Base-by-base conservation (phyloP, 1,139 yeast genomes). In the Candida frijolesensis region DNA sequence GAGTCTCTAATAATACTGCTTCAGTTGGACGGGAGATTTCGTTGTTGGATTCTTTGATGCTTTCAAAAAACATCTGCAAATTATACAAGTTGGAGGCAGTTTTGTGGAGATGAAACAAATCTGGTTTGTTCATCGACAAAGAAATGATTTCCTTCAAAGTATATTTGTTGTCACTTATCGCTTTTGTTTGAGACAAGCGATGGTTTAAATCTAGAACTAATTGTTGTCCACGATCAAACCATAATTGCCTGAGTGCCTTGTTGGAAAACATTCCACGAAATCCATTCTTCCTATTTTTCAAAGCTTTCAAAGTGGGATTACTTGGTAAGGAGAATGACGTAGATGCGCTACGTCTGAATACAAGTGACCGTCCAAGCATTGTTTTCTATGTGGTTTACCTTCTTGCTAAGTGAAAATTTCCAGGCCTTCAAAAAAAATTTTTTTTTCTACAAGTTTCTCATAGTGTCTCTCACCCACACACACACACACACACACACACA, bases 81-180 rank as follows among this genome's bases (percentile, higher is more conserved):
- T 84, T 86, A 67, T 80, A 78, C 52, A 87, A 71, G 37, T 82
- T 65, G 1, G 89, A 75, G 2, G 91, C 86, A 55, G 81, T 74
- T 52, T 82, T 78, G 60, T 79, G 83, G 45, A 85, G 69, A 19
- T 70, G 72, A 45, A 66, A 65, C 51, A 78, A 74, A 50, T 72
- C 78, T n/a, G 79, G 81, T 52, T 74, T 76, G 57, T 73, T 74
- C 48, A 78, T 74, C 8, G 82, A 74, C 53, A 70, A 66, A 14
- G 69, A 57, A 39, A 79, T 67, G 49, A 77, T 64, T 50, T 70
- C 75, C 47, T 62, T 61, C 54, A 77, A 69, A 56, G 78, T 60
- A 12, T 63, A 58, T 15, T 57, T 55, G 22, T 46, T 22, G 14
- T 47, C 53, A 14, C 41, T 22, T 7, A 46, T 42, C 9, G 34